Percentiles rank a stretch among this genome's conserved stretches.
Evolutionary conservation across 345 rosid species (phyloP).

Genomic region (Clarkia xantiana): DNA sequence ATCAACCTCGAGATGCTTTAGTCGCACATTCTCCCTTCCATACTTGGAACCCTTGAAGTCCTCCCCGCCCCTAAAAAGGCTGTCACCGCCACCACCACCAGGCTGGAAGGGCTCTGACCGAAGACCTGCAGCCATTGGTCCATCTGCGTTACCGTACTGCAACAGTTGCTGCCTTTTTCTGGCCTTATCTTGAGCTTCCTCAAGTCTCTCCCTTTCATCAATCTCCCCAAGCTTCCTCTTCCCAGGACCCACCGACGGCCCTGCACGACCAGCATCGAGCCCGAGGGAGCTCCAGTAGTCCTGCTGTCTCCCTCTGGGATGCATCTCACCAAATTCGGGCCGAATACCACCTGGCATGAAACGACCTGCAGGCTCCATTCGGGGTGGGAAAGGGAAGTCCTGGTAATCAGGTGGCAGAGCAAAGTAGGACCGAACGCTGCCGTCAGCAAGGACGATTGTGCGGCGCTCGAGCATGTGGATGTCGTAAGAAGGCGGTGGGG

Average conservation of each 20-base stretch:
- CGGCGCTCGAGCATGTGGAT: conserved; percentile 95
- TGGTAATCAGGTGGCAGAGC: conserved; percentile 90
- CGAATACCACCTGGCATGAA: no score
- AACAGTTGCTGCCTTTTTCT: no score
- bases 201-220: conserved; percentile 21
- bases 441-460: conserved; percentile 63
- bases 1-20: conserved; percentile 13
- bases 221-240: conserved; percentile 58
- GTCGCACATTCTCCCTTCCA: no score
- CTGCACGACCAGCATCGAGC: conserved; percentile 11
- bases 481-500: conserved; percentile 73
- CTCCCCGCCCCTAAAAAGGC: not conserved
- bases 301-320: no score
- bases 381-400: conserved; percentile 22
- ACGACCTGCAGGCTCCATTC: no score
- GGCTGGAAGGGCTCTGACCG: no score
- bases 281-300: conserved; percentile 7
- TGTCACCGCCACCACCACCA: not conserved
- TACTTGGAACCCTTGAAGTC: no score
- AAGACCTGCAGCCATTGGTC: no score
- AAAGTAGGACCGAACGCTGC: conserved; percentile 85
- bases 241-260: conserved; percentile 13
- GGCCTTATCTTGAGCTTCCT: conserved; percentile 19
- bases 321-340: no score
- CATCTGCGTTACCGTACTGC: no score